These are phyloP conservation scores for Bipolaris cookei DNA, from an alignment of 2,329 filamentous ascomycete species.

Conservation along the genomic window DNA sequence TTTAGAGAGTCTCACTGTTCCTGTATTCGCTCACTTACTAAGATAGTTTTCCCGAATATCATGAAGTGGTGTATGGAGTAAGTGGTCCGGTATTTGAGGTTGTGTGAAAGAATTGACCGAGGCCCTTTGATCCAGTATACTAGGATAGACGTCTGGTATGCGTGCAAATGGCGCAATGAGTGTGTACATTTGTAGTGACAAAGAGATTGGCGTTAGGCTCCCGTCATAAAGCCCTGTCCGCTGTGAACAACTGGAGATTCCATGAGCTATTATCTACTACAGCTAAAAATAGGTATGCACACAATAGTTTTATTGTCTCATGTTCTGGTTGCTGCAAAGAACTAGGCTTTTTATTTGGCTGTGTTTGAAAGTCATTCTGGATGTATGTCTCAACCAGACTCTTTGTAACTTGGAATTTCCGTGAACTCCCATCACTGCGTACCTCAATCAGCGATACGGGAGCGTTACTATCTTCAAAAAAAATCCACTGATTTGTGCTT, in stretches of 20 bases:
- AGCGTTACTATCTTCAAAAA: background rate
- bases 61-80: background rate
- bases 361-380: conserved; percentile 2
- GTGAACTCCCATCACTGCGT: background rate
- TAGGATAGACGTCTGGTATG: background rate
- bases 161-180: background rate
- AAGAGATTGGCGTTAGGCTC: background rate
- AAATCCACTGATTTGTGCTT: background rate
- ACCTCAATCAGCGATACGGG: conserved; percentile 1
- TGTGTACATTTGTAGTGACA: background rate
- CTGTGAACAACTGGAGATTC: conserved; percentile 1
- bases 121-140: background rate
- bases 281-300: background rate
- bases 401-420: background rate
- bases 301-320: conserved; percentile 8
- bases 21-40: background rate
- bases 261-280: background rate
- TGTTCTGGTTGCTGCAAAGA: background rate
- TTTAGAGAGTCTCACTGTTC: background rate
- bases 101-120: background rate
- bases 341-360: background rate
- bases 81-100: background rate
- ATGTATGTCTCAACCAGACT: conserved; percentile 4
- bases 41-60: background rate
- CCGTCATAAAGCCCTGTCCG: background rate